A percentile compares a stretch with the other conserved stretches of the same genome.
Conservation (phyloP, 2,329 filamentous ascomycete genomes). For the Botrytis aclada region DNA sequence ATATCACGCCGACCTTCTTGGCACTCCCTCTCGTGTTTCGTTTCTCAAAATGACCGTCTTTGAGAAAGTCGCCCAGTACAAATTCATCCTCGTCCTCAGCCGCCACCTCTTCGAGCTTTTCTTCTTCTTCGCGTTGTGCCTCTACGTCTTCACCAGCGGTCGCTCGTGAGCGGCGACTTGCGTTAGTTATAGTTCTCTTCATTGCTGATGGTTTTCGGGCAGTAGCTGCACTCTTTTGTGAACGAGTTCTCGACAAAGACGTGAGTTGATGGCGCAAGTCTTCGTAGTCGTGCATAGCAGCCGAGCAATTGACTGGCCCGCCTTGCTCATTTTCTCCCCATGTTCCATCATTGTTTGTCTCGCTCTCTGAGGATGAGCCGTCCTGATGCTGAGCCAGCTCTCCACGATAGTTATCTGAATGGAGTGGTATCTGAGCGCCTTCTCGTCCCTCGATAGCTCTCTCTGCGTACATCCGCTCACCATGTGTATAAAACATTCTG, state of each 20-base stretch:
- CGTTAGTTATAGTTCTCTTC: conserved; percentile 21
- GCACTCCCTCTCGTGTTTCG: conserved; percentile 63
- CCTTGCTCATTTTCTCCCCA: conserved; percentile 63
- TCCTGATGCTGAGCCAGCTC: conserved; percentile 22
- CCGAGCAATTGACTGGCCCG: conserved; percentile 44
- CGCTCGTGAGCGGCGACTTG: conserved; percentile 24
- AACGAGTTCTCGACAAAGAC: conserved; percentile 46
- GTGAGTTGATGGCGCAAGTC: conserved; percentile 55
- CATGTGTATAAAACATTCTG: conserved; percentile 32
- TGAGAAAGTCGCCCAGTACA: conserved; percentile 17
- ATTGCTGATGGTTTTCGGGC: conserved; percentile 18
- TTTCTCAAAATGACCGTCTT: conserved; percentile 68
- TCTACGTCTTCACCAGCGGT: conserved; percentile 34
- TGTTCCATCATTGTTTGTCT: conserved; percentile 44
- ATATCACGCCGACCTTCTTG: conserved; percentile 76
- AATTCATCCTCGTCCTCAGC: conserved; percentile 42
- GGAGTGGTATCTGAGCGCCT: conserved; percentile 28
- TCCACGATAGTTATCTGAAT: conserved; percentile 28
- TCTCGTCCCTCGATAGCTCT: conserved; percentile 23
- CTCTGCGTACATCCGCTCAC: conserved; percentile 31
- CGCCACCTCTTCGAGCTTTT: conserved; percentile 32
- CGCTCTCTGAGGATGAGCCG: conserved; percentile 19
- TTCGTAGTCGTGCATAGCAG: conserved; percentile 59
- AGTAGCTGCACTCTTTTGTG: conserved; percentile 22
- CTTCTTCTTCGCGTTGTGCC: conserved; percentile 32